Conservation (phyloP, 139 green algal species). For the Zygnema circumcarinatum region DNA sequence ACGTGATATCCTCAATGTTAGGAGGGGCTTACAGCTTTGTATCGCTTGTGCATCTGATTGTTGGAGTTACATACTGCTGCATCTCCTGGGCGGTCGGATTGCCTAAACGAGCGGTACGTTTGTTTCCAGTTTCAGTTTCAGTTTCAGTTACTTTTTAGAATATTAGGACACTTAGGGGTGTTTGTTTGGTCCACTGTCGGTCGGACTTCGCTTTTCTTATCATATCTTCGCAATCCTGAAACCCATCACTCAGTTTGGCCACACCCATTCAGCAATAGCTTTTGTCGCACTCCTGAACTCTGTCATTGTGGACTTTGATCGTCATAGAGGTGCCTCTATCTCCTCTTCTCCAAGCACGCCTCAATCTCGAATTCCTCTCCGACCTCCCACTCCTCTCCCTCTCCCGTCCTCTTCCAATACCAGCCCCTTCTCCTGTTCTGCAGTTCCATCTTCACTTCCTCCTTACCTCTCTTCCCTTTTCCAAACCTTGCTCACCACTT, state of each 20-base stretch:
- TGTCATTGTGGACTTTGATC: background rate
- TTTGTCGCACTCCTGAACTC: background rate
- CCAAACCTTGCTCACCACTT: background rate
- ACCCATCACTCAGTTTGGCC: background rate
- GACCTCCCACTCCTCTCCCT: background rate
- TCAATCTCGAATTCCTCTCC: too few relatives aligned
- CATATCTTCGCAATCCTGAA: background rate
- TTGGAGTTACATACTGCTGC: conserved; percentile 62
- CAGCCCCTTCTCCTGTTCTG: background rate
- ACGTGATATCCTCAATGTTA: too few relatives aligned
- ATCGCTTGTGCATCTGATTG: conserved; percentile 60
- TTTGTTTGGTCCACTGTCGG: background rate
- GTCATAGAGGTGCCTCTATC: background rate
- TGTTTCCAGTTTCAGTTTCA: conserved; percentile 19
- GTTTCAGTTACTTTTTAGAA: background rate
- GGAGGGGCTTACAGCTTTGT: conserved; percentile 66
- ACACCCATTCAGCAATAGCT: background rate
- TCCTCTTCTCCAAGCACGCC: background rate
- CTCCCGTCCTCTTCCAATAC: background rate
- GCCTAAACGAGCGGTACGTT: conserved; percentile 60
- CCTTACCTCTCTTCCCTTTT: background rate
- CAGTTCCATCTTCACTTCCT: background rate
- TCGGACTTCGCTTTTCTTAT: background rate
- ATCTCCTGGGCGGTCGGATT: conserved; percentile 60
- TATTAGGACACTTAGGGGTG: background rate